phyloP scores from a whole-genome alignment of 345 rosid genomes.

The Salix brachista region DNA sequence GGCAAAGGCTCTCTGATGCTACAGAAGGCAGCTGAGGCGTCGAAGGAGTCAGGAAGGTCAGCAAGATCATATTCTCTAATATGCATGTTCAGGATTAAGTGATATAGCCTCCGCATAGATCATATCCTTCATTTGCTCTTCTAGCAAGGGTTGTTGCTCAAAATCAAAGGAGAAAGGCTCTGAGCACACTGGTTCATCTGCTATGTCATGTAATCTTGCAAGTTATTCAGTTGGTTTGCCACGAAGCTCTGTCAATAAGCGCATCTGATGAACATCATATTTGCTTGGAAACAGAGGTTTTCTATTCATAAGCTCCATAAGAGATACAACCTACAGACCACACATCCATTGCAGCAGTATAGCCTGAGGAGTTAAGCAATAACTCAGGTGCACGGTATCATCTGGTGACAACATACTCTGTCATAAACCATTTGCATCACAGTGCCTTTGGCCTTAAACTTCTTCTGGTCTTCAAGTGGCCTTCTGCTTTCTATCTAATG shows the following conservation, averaged over 20 bases:
- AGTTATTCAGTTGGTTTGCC: slow-evolving; percentile 37
- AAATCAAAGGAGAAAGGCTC: slow-evolving; percentile 80
- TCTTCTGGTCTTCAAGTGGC: slow-evolving; percentile 15
- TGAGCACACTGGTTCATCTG: slow-evolving; percentile 82
- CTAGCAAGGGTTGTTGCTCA: slow-evolving; percentile 71
- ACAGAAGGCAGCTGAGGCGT: no score
- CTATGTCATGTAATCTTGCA: slow-evolving; percentile 69
- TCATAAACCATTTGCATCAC: slow-evolving; percentile 38
- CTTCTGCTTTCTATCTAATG: slow-evolving; percentile 44
- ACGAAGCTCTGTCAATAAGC: slow-evolving; percentile 70
- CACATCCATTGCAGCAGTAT: slow-evolving; percentile 91
- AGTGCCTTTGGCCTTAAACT: no score
- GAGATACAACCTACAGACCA: slow-evolving; percentile 99
- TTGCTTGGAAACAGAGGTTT: slow-evolving; percentile 90
- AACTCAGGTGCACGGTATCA: slow-evolving; percentile 99
- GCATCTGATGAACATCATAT: slow-evolving; percentile 96
- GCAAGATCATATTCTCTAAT: not conserved
- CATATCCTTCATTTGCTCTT: slow-evolving; percentile 92
- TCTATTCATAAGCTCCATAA: slow-evolving; percentile 93
- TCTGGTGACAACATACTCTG: slow-evolving; percentile 95
- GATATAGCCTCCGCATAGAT: slow-evolving; percentile 71
- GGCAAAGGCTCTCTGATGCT: no score
- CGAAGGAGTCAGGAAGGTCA: no score
- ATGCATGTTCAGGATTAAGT: slow-evolving; percentile 71
- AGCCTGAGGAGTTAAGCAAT: slow-evolving; percentile 78